phyloP scores from a whole-genome alignment of 2,329 filamentous ascomycete species.

The Talaromyces sp. region DNA sequence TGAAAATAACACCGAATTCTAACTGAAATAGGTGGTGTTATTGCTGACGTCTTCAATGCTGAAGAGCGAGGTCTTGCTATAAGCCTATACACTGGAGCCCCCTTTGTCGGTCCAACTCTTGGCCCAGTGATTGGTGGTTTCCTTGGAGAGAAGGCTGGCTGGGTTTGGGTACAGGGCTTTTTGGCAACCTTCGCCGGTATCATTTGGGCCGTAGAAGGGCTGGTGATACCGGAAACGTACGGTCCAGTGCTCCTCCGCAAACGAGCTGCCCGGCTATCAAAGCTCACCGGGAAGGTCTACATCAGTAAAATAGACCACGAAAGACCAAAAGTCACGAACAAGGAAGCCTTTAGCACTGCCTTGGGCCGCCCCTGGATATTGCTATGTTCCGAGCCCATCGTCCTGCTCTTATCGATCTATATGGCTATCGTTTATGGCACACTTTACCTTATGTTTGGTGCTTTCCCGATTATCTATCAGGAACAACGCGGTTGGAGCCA shows the following conservation, averaged over 20 bases:
- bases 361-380: slow-evolving; percentile 21
- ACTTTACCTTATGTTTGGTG: slow-evolving; percentile 23
- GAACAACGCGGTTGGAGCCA: slow-evolving; percentile 34
- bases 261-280: slow-evolving; percentile 33
- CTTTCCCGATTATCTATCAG: slow-evolving; percentile 25
- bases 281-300: slow-evolving; percentile 46
- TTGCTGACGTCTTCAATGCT: slow-evolving; percentile 60
- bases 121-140: slow-evolving; percentile 49
- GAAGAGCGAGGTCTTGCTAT: slow-evolving; percentile 56
- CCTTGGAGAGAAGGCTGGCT: slow-evolving; percentile 32
- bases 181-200: slow-evolving; percentile 45
- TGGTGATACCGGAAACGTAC: slow-evolving; percentile 43
- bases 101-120: slow-evolving; percentile 54
- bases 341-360: slow-evolving; percentile 26
- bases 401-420: slow-evolving; percentile 24
- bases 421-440: slow-evolving; percentile 25
- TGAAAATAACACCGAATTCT: background rate
- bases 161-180: slow-evolving; percentile 45
- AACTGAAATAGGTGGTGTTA: slow-evolving; percentile 52
- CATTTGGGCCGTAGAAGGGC: slow-evolving; percentile 38
- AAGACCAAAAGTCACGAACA: slow-evolving; percentile 25
- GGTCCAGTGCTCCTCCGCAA: slow-evolving; percentile 3
- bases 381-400: slow-evolving; percentile 22
- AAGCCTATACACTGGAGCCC: slow-evolving; percentile 61
- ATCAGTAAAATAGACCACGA: slow-evolving; percentile 34